Percentiles rank a stretch among this genome's conserved stretches.
Evolutionary conservation across 306 rosid genomes (phyloP).

Genomic region (Cucumis hystrix): DNA sequence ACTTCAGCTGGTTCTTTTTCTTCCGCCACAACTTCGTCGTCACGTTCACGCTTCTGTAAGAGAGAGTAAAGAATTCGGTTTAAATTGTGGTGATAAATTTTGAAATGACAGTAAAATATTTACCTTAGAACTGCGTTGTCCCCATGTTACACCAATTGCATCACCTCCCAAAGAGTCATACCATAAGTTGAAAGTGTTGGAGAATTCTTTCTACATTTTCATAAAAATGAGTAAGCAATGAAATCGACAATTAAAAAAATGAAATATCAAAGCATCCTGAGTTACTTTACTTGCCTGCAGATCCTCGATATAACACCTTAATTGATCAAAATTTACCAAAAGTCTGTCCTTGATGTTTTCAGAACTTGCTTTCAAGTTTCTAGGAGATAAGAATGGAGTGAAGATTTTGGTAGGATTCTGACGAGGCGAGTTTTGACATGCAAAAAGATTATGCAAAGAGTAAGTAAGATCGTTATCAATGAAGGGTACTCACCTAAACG

Average conservation of each 20-base stretch:
- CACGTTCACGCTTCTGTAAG: constrained; percentile 57
- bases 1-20: constrained; percentile 33
- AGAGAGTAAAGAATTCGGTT: background rate
- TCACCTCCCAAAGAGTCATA: constrained; percentile 94
- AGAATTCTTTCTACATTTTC: constrained; percentile 43
- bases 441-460: no score
- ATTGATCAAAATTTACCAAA: constrained; percentile 74
- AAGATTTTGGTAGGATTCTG: constrained; percentile 52
- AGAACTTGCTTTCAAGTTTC: constrained; percentile 45
- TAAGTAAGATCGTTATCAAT: no score
- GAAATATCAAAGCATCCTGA: constrained; percentile 1
- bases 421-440: no score
- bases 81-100: background rate
- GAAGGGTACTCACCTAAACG: no score
- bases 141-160: constrained; percentile 84
- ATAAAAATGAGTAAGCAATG: constrained; percentile 1
- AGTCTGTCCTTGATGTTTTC: constrained; percentile 52
- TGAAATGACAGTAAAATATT: background rate
- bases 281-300: constrained; percentile 63
- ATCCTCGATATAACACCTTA: constrained; percentile 53
- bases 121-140: constrained; percentile 53
- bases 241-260: background rate
- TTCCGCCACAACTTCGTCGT: constrained; percentile 32
- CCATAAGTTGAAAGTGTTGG: constrained; percentile 61
- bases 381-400: constrained; percentile 56